phyloP scores from a whole-genome alignment of 345 rosid genomes.

The Dimocarpus longan region DNA sequence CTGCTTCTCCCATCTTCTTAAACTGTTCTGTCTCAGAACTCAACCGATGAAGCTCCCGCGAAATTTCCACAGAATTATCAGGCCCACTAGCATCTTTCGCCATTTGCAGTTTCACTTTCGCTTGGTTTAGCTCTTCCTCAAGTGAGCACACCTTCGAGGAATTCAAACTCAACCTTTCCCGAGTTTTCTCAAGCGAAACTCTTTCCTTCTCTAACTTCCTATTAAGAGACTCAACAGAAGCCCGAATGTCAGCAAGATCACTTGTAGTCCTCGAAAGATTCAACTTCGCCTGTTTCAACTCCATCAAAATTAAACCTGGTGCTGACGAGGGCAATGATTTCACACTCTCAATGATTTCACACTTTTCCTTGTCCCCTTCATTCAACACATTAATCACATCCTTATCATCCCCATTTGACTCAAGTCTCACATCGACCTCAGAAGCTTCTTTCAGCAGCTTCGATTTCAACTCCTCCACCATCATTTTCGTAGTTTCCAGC shows the following conservation, averaged over 20 bases:
- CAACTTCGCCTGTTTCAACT: constrained; percentile 82
- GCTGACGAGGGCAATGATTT: constrained; percentile 49
- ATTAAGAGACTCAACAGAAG: constrained; percentile 60
- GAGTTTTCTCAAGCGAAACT: constrained; percentile 69
- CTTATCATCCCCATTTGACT: constrained; percentile 13
- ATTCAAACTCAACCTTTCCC: constrained; percentile 59
- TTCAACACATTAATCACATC: constrained; percentile 13
- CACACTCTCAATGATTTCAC: constrained; percentile 14
- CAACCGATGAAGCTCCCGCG: constrained; percentile 64
- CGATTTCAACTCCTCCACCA: constrained; percentile 55
- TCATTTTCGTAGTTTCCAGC: constrained; percentile 66
- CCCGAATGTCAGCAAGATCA: constrained; percentile 69
- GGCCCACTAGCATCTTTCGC: constrained; percentile 43
- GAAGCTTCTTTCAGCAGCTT: constrained; percentile 60
- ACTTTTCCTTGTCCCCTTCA: constrained; percentile 44
- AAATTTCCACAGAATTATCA: constrained; percentile 45
- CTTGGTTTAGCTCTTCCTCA: constrained; percentile 61
- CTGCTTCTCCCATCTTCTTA: constrained; percentile 59
- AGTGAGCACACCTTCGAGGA: constrained; percentile 60
- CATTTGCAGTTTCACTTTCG: constrained; percentile 45
- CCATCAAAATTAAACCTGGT: constrained; percentile 69
- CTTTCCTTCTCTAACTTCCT: constrained; percentile 77
- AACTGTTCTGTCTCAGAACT: constrained; percentile 69
- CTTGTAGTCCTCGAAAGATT: constrained; percentile 77
- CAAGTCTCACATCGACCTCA: constrained; percentile 41